Evolutionary conservation across 192 early-diverging fungal genomes (phyloP).

Genomic region (Backusella morwellensis): DNA sequence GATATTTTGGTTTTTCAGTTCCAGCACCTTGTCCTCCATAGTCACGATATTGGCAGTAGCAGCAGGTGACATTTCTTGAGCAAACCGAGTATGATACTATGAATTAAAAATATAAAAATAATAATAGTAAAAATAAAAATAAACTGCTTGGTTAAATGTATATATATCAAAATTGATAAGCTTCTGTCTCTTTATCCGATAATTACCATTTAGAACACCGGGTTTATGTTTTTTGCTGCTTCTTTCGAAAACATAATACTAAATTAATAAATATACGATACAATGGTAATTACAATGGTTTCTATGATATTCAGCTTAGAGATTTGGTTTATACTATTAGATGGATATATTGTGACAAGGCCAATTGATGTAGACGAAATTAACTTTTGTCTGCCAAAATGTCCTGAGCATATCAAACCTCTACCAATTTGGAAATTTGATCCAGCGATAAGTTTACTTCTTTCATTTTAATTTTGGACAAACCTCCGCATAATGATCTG

Average conservation of each 20-base stretch:
- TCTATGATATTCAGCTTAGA: not conserved
- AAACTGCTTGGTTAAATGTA: not conserved
- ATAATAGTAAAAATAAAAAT: not conserved
- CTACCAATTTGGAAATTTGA: not conserved
- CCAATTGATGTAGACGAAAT: not conserved
- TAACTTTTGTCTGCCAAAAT: not conserved
- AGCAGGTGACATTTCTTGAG: not conserved
- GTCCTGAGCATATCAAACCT: not conserved
- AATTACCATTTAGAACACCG: not conserved
- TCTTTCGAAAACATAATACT: not conserved
- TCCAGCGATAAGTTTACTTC: not conserved
- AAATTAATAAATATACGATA: not conserved
- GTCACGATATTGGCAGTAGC: not conserved
- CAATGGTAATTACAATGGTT: not conserved
- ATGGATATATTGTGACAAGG: not conserved
- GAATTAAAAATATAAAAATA: not conserved
- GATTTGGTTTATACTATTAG: not conserved
- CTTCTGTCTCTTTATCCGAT: not conserved
- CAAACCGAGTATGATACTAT: not conserved
- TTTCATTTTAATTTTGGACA: not conserved
- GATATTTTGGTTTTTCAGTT: not conserved
- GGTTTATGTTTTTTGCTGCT: not conserved
- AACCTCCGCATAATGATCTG: not conserved
- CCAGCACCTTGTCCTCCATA: not conserved
- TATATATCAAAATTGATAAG: not conserved